Percentiles rank a stretch among this genome's conserved stretches.
Conservation (phyloP, 495 filamentous ascomycete species). For the Tuber aestivum region DNA sequence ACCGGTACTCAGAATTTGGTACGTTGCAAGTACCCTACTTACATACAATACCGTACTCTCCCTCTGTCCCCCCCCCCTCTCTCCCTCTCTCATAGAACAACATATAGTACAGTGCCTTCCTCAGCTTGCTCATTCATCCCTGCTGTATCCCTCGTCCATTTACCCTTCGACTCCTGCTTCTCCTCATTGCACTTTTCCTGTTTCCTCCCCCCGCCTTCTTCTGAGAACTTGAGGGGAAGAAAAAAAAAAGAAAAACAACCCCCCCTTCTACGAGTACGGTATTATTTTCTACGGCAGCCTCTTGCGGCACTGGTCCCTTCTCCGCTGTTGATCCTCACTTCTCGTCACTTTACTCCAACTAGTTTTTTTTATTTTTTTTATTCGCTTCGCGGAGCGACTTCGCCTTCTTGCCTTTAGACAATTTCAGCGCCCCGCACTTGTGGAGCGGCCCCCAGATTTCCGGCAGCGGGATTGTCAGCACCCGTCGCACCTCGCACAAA, state of each 20-base stretch:
- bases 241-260: background rate
- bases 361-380: background rate
- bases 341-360: background rate
- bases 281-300: background rate
- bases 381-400: background rate
- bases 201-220: background rate
- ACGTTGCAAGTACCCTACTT: background rate
- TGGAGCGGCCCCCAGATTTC: background rate
- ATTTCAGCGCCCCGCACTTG: background rate
- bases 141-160: background rate
- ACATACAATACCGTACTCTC: background rate
- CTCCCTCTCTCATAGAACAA: background rate
- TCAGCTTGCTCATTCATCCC: background rate
- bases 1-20: background rate
- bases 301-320: background rate
- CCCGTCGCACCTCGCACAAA: background rate
- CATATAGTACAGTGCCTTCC: background rate
- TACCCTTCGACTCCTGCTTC: constrained; percentile 2
- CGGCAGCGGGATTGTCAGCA: background rate
- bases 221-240: background rate
- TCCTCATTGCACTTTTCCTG: background rate
- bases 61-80: no score
- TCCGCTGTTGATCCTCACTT: background rate
- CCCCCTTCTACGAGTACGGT: background rate
- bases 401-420: background rate